These are phyloP conservation scores for Vickermania spadyakhi DNA, from an alignment of 208 protist species.

Conservation along the genomic window DNA sequence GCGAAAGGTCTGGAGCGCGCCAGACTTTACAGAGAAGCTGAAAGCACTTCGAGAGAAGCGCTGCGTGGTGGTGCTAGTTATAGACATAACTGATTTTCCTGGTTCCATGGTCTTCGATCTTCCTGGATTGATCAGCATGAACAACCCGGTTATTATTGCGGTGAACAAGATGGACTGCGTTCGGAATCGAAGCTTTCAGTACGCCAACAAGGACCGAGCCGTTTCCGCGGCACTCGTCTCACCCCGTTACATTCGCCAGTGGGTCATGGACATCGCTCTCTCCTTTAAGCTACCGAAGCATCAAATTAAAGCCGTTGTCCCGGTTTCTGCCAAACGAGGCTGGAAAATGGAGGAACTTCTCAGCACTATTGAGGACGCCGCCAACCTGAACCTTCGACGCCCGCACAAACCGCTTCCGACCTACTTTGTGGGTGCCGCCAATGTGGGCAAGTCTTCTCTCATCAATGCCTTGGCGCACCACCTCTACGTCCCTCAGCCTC, in stretches of 20 bases:
- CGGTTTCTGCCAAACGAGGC: constrained; percentile 83
- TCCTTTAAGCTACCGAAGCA: constrained; percentile 76
- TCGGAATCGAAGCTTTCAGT: constrained; percentile 73
- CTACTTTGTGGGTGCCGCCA: constrained; percentile 85
- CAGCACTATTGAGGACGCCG: constrained; percentile 45
- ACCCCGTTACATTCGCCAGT: constrained; percentile 61
- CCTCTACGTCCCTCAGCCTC: constrained; percentile 76
- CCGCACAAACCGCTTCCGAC: constrained; percentile 65
- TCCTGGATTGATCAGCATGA: constrained; percentile 87
- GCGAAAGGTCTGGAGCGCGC: constrained; percentile 81
- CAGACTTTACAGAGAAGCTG: constrained; percentile 85
- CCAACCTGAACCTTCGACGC: constrained; percentile 76
- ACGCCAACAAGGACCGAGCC: constrained; percentile 61
- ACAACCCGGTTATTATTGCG: constrained; percentile 86
- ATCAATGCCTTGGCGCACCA: constrained; percentile 86
- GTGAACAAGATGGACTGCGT: constrained; percentile 91
- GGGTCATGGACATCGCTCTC: constrained; percentile 74
- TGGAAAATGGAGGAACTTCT: constrained; percentile 82
- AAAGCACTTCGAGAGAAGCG: constrained; percentile 66
- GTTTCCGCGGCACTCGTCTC: constrained; percentile 57
- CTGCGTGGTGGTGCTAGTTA: constrained; percentile 83
- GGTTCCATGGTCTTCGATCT: constrained; percentile 88
- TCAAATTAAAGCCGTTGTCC: constrained; percentile 62
- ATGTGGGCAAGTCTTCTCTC: constrained; percentile 90
- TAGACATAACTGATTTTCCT: constrained; percentile 88